Conservation (phyloP, 108 stramenopile genomes). For the Pseudonitzschia delicatissima region DNA sequence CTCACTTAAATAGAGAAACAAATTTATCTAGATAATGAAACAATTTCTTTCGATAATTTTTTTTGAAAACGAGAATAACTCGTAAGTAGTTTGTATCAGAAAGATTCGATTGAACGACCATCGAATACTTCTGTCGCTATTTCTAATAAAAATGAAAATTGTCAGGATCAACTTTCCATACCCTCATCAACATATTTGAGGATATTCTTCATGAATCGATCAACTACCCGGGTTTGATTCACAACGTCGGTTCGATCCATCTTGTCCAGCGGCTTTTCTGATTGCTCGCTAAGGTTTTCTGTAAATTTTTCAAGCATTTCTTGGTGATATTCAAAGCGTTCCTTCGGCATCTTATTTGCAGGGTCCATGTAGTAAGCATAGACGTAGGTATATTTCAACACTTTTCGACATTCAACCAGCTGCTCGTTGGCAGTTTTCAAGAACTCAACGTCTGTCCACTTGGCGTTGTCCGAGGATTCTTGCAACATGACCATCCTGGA, state of each 20-base stretch:
- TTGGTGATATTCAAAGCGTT: conserved; percentile 97
- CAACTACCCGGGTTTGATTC: conserved; percentile 94
- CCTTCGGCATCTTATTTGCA: conserved; percentile 57
- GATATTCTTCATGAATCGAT: conserved; percentile 89
- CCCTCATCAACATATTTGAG: conserved; percentile 87
- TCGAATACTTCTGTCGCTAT: too few species aligned
- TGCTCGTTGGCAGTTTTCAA: conserved; percentile 95
- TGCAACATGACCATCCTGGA: conserved; percentile 89
- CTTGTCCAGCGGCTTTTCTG: conserved; percentile 75
- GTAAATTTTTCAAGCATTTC: conserved; percentile 98
- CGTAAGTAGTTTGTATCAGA: too few species aligned
- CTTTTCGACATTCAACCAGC: conserved; percentile 94
- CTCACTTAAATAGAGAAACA: too few species aligned
- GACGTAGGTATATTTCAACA: conserved; percentile 95
- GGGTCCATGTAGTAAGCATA: conserved; percentile 89
- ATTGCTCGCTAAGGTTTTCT: conserved; percentile 88
- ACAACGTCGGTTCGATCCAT: conserved; percentile 95
- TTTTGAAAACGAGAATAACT: too few species aligned
- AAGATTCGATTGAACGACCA: too few species aligned
- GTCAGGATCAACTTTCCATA: conserved; percentile 43
- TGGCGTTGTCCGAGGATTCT: conserved; percentile 72
- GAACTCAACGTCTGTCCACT: conserved; percentile 98
- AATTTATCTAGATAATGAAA: too few species aligned
- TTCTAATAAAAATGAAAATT: too few species aligned
- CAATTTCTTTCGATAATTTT: too few species aligned